These are phyloP conservation scores for Irpex lacteus DNA, from an alignment of 1,284 basidiomycete species.

Conservation along the genomic window DNA sequence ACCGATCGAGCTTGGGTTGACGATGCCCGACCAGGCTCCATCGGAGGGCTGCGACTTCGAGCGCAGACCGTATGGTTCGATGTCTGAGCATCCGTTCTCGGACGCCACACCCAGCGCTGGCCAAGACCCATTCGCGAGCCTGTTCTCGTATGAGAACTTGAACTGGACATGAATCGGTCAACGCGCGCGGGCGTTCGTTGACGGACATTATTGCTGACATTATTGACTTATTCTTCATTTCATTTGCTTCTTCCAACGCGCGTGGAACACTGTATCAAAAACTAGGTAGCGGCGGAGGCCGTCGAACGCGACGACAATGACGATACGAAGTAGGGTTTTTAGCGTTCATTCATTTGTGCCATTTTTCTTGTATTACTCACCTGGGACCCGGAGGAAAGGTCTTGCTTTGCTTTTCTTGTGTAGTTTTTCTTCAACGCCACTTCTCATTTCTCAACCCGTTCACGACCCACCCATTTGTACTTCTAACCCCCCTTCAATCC, in stretches of 20 bases:
- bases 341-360: background rate
- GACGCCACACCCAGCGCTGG: constrained; percentile 20
- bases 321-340: constrained; percentile 2
- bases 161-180: constrained; percentile 31
- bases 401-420: constrained; percentile 3
- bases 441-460: constrained; percentile 9
- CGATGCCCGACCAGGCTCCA: constrained; percentile 22
- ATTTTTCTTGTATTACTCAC: constrained; percentile 9
- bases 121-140: constrained; percentile 26
- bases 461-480: background rate
- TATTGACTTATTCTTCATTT: constrained; percentile 8
- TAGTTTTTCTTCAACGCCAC: background rate
- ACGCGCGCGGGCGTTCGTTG: constrained; percentile 34
- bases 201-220: constrained; percentile 19
- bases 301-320: background rate
- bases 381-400: constrained; percentile 3
- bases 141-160: constrained; percentile 23
- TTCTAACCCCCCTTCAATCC: background rate
- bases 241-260: background rate
- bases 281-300: background rate
- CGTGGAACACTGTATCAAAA: constrained; percentile 17
- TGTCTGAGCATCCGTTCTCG: constrained; percentile 16
- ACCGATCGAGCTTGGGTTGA: constrained; percentile 43
- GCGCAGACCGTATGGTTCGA: constrained; percentile 13
- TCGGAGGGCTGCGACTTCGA: constrained; percentile 18